Conservation (phyloP, 108 stramenopile genomes). For the Stephanodiscus minutulus region DNA sequence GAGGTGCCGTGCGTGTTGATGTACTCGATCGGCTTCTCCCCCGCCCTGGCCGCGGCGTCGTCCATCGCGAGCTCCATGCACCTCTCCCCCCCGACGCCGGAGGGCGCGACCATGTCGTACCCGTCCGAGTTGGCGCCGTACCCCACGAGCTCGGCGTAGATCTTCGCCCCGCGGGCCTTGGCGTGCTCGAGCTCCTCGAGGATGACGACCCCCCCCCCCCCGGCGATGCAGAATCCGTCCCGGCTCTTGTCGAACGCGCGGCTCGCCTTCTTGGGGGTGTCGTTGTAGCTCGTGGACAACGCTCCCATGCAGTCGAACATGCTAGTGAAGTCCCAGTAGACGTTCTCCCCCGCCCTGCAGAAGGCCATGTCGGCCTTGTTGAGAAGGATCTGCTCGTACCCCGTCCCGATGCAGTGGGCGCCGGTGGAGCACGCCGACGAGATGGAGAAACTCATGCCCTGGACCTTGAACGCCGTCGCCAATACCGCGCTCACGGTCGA, state of each 20-base stretch:
- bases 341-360: constrained; percentile 91
- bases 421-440: constrained; percentile 90
- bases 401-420: constrained; percentile 93
- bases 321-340: constrained; percentile 89
- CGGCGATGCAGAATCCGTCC: constrained; percentile 99
- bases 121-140: constrained; percentile 99
- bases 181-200: constrained; percentile 98
- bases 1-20: constrained; percentile 99
- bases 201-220: constrained; percentile 96
- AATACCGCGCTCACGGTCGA: constrained; percentile 89
- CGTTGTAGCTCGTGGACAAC: constrained; percentile 89
- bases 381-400: constrained; percentile 90
- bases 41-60: constrained; percentile 67
- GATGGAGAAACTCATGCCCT: constrained; percentile 88
- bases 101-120: constrained; percentile 98
- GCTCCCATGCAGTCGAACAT: constrained; percentile 98
- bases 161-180: constrained; percentile 94
- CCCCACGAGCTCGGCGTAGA: constrained; percentile 95
- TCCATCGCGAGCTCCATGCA: constrained; percentile 95
- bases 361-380: constrained; percentile 90
- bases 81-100: constrained; percentile 91
- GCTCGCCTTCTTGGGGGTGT: constrained; percentile 82
- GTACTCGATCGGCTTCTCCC: constrained; percentile 89
- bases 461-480: constrained; percentile 90
- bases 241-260: constrained; percentile 96